Conservation (phyloP, 2,329 filamentous ascomycete species). For the Madurella fahalii region DNA sequence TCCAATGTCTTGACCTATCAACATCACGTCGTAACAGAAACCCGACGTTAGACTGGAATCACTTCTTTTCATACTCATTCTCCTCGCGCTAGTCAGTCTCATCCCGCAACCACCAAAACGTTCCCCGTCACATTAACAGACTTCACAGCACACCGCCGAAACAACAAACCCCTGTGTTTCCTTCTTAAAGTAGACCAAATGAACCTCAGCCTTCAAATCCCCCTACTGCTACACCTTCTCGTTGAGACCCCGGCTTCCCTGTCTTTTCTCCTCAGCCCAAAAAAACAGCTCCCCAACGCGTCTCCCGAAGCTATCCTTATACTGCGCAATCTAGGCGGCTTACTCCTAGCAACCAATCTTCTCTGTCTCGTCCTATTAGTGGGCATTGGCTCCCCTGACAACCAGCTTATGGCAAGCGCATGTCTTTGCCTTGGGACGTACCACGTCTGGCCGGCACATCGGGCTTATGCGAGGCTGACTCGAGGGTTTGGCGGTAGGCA, state of each 20-base stretch:
- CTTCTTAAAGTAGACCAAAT: neutral
- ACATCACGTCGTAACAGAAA: no score
- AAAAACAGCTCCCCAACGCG: conserved; percentile 41
- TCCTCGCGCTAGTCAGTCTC: no score
- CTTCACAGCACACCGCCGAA: no score
- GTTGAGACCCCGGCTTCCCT: conserved; percentile 35
- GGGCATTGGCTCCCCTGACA: conserved; percentile 28
- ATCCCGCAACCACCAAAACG: no score
- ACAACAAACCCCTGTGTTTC: neutral
- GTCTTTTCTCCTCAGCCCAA: conserved; percentile 43
- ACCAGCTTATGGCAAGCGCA: conserved; percentile 29
- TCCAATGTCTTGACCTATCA: no score
- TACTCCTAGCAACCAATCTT: conserved; percentile 44
- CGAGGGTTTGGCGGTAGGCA: neutral
- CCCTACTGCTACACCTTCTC: conserved; percentile 18
- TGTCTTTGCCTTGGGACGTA: conserved; percentile 44
- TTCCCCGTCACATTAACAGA: no score
- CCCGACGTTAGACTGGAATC: no score
- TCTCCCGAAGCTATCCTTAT: conserved; percentile 39
- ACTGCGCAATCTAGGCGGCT: conserved; percentile 45
- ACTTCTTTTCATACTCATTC: no score
- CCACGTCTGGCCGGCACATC: conserved; percentile 45
- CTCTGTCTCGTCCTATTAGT: conserved; percentile 36
- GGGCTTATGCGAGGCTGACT: conserved; percentile 38
- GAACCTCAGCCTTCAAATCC: neutral